phyloP scores from a whole-genome alignment of 306 rosid genomes.

The Rosa lucieae region DNA sequence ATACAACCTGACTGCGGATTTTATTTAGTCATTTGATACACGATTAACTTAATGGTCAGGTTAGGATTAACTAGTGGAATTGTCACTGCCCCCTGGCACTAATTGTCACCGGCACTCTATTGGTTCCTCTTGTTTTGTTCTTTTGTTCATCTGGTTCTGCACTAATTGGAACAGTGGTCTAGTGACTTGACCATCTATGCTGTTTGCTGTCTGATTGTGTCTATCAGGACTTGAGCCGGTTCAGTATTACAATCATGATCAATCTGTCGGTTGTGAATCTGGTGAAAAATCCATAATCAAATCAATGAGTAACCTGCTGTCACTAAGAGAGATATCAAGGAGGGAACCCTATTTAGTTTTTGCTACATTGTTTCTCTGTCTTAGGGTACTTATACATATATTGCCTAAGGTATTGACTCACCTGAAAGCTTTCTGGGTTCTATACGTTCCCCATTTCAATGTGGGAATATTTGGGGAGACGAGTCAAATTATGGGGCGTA shows the following conservation, averaged over 20 bases:
- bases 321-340: slow-evolving; percentile 35
- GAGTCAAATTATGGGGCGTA: slow-evolving; percentile 54
- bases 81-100: background rate
- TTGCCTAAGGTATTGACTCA: slow-evolving; percentile 37
- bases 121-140: background rate
- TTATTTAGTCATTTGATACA: background rate
- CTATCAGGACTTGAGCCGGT: slow-evolving; percentile 56
- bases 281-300: slow-evolving; percentile 33
- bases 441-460: slow-evolving; percentile 52
- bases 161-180: background rate
- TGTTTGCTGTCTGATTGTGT: slow-evolving; percentile 1
- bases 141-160: background rate
- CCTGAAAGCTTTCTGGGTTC: slow-evolving; percentile 52
- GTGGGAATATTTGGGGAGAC: slow-evolving; percentile 75
- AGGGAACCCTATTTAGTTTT: slow-evolving; percentile 57
- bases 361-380: slow-evolving; percentile 55
- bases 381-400: slow-evolving; percentile 42
- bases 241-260: slow-evolving; percentile 29
- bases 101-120: background rate
- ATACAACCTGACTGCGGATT: background rate
- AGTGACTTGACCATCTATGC: background rate
- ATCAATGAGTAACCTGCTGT: slow-evolving; percentile 31
- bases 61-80: background rate
- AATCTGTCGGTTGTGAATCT: slow-evolving; percentile 17
- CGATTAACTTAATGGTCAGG: background rate